Percentiles rank a stretch among this genome's conserved stretches.
These are phyloP conservation scores for Podospora tetraspora DNA, from an alignment of 495 filamentous ascomycete genomes.

Conservation along the genomic window DNA sequence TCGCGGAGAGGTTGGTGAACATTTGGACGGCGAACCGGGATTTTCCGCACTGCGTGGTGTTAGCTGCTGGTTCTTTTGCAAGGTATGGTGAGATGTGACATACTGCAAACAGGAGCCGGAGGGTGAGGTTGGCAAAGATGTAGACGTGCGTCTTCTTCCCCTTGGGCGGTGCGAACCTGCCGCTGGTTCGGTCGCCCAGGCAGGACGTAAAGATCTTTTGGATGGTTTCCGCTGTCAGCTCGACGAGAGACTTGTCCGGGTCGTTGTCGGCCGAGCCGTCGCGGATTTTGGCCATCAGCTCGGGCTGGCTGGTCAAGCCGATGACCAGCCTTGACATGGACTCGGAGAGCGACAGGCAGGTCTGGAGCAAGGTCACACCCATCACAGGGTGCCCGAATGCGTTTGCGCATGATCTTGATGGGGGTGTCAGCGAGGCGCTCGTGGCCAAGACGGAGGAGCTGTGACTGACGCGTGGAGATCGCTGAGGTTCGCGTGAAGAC, in stretches of 20 bases:
- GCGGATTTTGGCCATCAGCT: constrained; percentile 57
- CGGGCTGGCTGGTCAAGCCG: constrained; percentile 67
- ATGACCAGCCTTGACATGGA: constrained; percentile 75
- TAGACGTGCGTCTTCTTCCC: constrained; percentile 87
- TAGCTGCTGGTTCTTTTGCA: background rate
- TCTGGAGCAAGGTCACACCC: constrained; percentile 71
- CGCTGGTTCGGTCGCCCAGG: constrained; percentile 70
- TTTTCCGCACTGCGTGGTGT: constrained; percentile 49
- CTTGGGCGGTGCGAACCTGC: constrained; percentile 55
- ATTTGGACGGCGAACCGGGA: constrained; percentile 70
- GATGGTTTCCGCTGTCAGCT: constrained; percentile 78
- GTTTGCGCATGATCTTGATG: constrained; percentile 62
- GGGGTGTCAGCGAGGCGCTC: constrained; percentile 7
- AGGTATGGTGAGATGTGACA: constrained; percentile 2
- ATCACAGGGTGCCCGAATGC: constrained; percentile 72
- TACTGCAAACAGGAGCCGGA: constrained; percentile 85
- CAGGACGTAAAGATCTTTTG: constrained; percentile 89
- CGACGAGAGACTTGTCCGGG: constrained; percentile 69
- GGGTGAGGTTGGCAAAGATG: constrained; percentile 79
- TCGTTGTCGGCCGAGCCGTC: constrained; percentile 45
- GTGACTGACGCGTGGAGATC: constrained; percentile 60
- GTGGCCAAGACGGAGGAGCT: background rate
- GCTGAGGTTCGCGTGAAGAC: constrained; percentile 69
- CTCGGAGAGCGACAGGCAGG: constrained; percentile 68
- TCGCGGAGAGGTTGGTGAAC: constrained; percentile 80